Conservation (phyloP, 805 yeast species). For the Nakazawaea wickerhamii region DNA sequence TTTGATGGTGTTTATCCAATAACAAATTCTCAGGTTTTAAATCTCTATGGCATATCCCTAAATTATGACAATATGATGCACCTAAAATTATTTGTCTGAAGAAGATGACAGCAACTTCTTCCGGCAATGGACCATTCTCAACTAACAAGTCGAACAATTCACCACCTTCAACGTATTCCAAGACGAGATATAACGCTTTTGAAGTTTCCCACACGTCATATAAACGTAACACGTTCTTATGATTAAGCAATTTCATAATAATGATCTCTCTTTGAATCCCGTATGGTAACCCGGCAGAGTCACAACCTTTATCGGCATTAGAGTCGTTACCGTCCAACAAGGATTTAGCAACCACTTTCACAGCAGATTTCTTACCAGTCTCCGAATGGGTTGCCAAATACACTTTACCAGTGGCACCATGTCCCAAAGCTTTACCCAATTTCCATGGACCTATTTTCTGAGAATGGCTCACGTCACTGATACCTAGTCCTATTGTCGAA, state of each 20-base stretch:
- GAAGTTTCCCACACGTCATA: slow-evolving; percentile 98
- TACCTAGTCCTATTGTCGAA: slow-evolving; percentile 32
- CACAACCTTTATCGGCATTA: slow-evolving; percentile 28
- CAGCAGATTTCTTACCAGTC: slow-evolving; percentile 77
- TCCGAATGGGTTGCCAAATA: slow-evolving; percentile 63
- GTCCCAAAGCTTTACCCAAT: slow-evolving; percentile 71
- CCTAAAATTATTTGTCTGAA: slow-evolving; percentile 76
- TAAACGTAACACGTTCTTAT: slow-evolving; percentile 86
- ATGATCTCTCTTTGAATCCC: slow-evolving; percentile 97
- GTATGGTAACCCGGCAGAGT: slow-evolving; percentile 71
- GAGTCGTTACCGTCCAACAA: slow-evolving; percentile 29
- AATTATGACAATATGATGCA: slow-evolving; percentile 74
- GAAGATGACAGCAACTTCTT: slow-evolving; percentile 68
- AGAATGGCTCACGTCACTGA: slow-evolving; percentile 33
- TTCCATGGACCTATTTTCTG: slow-evolving; percentile 76
- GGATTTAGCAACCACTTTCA: slow-evolving; percentile 73
- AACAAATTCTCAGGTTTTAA: slow-evolving; percentile 76
- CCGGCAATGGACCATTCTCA: slow-evolving; percentile 63
- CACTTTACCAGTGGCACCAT: slow-evolving; percentile 82
- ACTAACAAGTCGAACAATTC: slow-evolving; percentile 74
- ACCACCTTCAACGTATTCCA: slow-evolving; percentile 87
- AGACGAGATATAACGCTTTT: slow-evolving; percentile 73
- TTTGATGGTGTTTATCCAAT: slow-evolving; percentile 57
- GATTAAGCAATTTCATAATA: slow-evolving; percentile 92
- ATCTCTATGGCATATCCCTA: slow-evolving; percentile 79